Conservation (phyloP, 192 early-diverging fungal genomes). For the Geranomyces michiganensis region DNA sequence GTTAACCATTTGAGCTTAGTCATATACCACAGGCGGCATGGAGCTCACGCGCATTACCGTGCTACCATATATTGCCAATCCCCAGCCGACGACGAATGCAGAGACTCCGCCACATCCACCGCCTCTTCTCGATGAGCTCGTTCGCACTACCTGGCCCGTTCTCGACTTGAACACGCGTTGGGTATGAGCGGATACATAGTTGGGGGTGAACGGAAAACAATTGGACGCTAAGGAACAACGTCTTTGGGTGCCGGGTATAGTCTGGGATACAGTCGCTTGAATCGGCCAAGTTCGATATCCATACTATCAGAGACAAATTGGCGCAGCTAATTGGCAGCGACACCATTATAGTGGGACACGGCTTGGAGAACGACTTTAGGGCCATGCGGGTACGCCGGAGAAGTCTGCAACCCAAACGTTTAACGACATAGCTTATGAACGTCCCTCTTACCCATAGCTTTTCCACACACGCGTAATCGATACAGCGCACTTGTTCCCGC, state of each 20-base stretch:
- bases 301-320: conserved; percentile 42
- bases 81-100: not conserved
- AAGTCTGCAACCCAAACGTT: too few relatives aligned
- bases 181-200: not conserved
- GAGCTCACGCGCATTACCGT: conserved; percentile 67
- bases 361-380: conserved; percentile 70
- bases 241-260: too few relatives aligned
- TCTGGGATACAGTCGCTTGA: conserved; percentile 57
- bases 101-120: not conserved
- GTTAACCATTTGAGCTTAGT: conserved; percentile 27
- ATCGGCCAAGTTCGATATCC: conserved; percentile 53
- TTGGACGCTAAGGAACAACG: too few relatives aligned
- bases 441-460: conserved; percentile 29
- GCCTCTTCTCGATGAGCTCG: conserved; percentile 62
- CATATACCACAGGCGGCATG: conserved; percentile 70
- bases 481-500: conserved; percentile 63
- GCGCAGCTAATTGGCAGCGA: conserved; percentile 44
- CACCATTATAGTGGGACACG: conserved; percentile 69
- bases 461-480: conserved; percentile 66
- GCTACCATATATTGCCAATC: conserved; percentile 48
- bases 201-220: too few relatives aligned
- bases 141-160: conserved; percentile 52
- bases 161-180: conserved; percentile 65
- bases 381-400: conserved; percentile 47
- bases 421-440: not conserved